phyloP scores from a whole-genome alignment of 2,329 filamentous ascomycete species.

The Clarireedia monteithiana region DNA sequence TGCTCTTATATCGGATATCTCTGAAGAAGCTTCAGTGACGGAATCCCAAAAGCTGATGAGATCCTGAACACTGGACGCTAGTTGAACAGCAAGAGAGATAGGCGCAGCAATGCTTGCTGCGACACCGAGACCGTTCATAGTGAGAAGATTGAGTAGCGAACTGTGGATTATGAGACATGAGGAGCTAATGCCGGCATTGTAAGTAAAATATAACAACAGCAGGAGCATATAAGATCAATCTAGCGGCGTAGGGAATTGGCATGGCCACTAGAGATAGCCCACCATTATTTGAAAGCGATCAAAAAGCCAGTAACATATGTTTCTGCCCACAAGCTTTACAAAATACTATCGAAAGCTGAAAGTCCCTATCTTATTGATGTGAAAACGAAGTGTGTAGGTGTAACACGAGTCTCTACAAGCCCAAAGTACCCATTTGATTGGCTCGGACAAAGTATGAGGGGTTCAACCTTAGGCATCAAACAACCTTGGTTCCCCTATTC shows the following conservation, averaged over 20 bases:
- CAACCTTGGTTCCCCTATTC: too few relatives aligned
- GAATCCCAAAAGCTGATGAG: neutral
- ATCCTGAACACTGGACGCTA: neutral
- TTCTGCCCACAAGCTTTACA: too few relatives aligned
- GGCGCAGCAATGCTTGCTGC: neutral
- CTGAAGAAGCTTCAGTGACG: neutral
- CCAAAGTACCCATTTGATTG: too few relatives aligned
- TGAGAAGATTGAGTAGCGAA: neutral
- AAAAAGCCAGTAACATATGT: too few relatives aligned
- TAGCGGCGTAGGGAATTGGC: too few relatives aligned
- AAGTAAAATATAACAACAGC: neutral
- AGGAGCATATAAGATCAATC: neutral
- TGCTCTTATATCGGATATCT: neutral
- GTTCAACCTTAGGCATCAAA: too few relatives aligned
- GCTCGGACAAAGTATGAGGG: too few relatives aligned
- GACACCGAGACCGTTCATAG: constrained; percentile 45
- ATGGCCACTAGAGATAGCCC: too few relatives aligned
- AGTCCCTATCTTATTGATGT: neutral
- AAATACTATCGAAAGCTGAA: neutral
- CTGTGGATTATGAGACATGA: neutral
- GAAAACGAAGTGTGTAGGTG: neutral
- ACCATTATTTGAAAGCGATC: neutral
- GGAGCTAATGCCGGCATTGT: neutral
- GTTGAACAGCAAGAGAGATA: neutral
- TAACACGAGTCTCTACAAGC: too few relatives aligned